phyloP scores from a whole-genome alignment of 768 basidiomycete species.

The Rubroboletus pulcherrimus region DNA sequence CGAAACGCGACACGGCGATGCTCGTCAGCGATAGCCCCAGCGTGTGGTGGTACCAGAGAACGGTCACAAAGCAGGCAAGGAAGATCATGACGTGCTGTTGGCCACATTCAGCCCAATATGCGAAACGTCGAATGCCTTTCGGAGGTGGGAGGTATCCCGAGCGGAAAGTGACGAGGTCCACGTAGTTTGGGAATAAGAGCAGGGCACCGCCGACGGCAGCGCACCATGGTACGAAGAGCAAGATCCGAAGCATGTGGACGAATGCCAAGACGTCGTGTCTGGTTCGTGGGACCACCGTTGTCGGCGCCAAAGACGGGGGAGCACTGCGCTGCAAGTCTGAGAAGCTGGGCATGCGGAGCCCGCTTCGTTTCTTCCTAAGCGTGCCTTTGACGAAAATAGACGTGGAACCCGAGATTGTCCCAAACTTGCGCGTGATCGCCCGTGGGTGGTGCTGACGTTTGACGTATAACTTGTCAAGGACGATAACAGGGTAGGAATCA shows the following conservation, averaged over 20 bases:
- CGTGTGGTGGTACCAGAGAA: conserved; percentile 18
- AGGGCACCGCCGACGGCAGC: conserved; percentile 32
- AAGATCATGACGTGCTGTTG: conserved; percentile 34
- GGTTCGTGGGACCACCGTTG: not conserved
- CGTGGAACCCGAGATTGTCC: conserved; percentile 25
- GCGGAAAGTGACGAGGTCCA: conserved; percentile 28
- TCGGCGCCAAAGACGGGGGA: not conserved
- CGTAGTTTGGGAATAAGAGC: conserved; percentile 26
- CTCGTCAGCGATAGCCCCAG: conserved; percentile 21
- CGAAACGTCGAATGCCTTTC: conserved; percentile 35
- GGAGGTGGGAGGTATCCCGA: conserved; percentile 28
- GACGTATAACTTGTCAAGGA: not conserved
- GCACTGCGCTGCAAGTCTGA: not conserved
- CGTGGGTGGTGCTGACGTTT: not conserved
- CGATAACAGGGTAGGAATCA: not conserved
- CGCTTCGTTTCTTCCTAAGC: conserved; percentile 7
- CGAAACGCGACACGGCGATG: conserved; percentile 19
- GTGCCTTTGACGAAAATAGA: conserved; percentile 4
- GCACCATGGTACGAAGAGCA: conserved; percentile 36
- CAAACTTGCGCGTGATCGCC: conserved; percentile 18
- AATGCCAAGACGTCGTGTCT: not conserved
- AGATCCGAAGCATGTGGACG: conserved; percentile 8
- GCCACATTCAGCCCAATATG: conserved; percentile 36
- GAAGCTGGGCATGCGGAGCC: conserved; percentile 15
- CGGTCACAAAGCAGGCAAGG: conserved; percentile 18